Evolutionary conservation across 164 flowering plant genomes (phyloP), one percentile per base, ranked within the genome.

Genomic region (Aristolochia californica): DNA sequence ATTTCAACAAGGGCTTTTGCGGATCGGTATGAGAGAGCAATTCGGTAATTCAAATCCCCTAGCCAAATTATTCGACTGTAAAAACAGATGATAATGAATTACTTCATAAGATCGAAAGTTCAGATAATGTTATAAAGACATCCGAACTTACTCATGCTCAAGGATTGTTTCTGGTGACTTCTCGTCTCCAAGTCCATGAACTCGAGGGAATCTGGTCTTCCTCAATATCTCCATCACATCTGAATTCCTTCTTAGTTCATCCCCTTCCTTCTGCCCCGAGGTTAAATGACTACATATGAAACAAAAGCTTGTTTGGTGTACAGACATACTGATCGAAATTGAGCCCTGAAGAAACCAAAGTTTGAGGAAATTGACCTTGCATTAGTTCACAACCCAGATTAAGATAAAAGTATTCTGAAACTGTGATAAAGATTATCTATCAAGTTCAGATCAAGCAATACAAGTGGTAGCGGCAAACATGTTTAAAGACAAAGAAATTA

Each of bases 261-360:
- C 99, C 1, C 99, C 99, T 50, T 94, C 99, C 69, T 90, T 94
- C 74, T 94, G 84, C 43, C 99, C 99, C 2, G 99, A 94, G 16
- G 97, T 90, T 62, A 94, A 78, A 76, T 94, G 99, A 68, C 87
- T 94, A 68, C 99, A 94, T 26, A 94, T 62, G 72, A 94, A 94
- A 82, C 99, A 94, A 66, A 94, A 94, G 78, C 86, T 88, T 21
- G 99, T 94, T 74, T 77, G 87, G 76, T 93, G 99, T 82, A 93
- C 67, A 56, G 87, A 87, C 99, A 89, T 87, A 77, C 99, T 93
- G 66, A 93, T 80, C 11, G 99, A 89, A 57, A 93, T 93, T 13
- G 99, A 93, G 62, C 99, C 99, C 99, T 93, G 87, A 40, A 77
- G 80, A 69, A 51, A 43, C 5, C 63, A n/a, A 43, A 70, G 30